Evolutionary conservation across 495 filamentous ascomycete genomes (phyloP).

Genomic region (Podospora conica): DNA sequence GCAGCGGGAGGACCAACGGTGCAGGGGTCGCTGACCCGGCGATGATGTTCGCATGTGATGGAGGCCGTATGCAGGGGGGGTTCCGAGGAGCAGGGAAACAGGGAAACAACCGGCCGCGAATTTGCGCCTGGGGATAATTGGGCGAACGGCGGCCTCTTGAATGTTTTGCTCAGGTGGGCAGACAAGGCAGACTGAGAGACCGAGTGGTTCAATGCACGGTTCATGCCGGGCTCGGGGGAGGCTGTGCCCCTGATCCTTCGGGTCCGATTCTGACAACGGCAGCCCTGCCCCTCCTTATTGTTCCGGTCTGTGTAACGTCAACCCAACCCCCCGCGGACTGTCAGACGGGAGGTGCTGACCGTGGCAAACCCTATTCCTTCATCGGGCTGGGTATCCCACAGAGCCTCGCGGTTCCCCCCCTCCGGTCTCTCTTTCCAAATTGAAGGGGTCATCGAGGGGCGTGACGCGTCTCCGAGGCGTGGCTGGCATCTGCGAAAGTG

Average conservation of each 20-base stretch:
- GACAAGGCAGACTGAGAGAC: background rate
- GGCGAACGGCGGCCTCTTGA: background rate
- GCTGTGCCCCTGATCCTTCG: background rate
- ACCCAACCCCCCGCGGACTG: background rate
- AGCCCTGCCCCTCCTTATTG: no score
- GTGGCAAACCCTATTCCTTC: background rate
- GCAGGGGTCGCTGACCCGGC: background rate
- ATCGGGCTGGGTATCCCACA: background rate
- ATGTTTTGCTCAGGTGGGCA: background rate
- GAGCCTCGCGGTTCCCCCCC: background rate
- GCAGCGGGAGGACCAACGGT: background rate
- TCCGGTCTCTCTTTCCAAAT: background rate
- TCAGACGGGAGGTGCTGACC: background rate
- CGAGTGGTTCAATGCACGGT: background rate
- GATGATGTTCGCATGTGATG: background rate
- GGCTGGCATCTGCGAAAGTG: background rate
- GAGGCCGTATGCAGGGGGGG: background rate
- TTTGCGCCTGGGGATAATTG: background rate
- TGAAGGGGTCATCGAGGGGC: background rate
- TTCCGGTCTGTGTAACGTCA: background rate
- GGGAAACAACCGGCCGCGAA: background rate
- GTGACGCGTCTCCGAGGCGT: background rate
- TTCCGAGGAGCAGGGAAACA: background rate
- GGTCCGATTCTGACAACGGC: background rate
- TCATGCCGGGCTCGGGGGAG: background rate